Evolutionary conservation across 768 basidiomycete species (phyloP).

Genomic region (Mycena amicta): DNA sequence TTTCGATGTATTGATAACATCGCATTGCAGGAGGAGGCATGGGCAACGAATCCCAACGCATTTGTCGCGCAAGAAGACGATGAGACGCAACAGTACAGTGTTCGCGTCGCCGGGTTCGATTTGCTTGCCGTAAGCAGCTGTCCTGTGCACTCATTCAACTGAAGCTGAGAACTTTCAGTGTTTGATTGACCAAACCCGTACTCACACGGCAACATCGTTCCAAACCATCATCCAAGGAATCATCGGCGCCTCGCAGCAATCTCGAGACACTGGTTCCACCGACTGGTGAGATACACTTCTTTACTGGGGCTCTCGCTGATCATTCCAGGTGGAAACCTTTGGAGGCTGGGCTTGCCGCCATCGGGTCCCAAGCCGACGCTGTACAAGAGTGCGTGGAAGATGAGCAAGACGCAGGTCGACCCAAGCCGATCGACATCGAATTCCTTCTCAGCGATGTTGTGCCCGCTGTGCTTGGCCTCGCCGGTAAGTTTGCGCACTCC

Average conservation of each 20-base stretch:
- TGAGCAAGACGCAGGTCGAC: constrained; percentile 62
- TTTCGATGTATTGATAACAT: not conserved
- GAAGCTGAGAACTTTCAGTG: constrained; percentile 38
- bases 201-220: constrained; percentile 53
- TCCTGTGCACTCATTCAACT: not conserved
- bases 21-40: constrained; percentile 76
- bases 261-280: constrained; percentile 52
- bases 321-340: constrained; percentile 84
- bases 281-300: constrained; percentile 58
- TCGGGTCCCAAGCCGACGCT: constrained; percentile 80
- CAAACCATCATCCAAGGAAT: constrained; percentile 56
- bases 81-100: constrained; percentile 78
- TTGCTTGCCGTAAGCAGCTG: constrained; percentile 61
- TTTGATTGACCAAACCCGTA: constrained; percentile 58
- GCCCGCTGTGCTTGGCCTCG: constrained; percentile 69
- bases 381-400: constrained; percentile 79
- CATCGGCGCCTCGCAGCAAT: constrained; percentile 58
- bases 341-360: constrained; percentile 79
- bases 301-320: constrained; percentile 3
- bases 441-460: constrained; percentile 76
- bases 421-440: constrained; percentile 76
- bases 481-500: constrained; percentile 60
- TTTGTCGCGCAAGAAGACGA: constrained; percentile 97
- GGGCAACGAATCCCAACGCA: constrained; percentile 86
- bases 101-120: constrained; percentile 85